Evolutionary conservation across 2,329 filamentous ascomycete species (phyloP), one percentile per base, ranked within the genome.

Genomic region (Annulohypoxylon truncatum): DNA sequence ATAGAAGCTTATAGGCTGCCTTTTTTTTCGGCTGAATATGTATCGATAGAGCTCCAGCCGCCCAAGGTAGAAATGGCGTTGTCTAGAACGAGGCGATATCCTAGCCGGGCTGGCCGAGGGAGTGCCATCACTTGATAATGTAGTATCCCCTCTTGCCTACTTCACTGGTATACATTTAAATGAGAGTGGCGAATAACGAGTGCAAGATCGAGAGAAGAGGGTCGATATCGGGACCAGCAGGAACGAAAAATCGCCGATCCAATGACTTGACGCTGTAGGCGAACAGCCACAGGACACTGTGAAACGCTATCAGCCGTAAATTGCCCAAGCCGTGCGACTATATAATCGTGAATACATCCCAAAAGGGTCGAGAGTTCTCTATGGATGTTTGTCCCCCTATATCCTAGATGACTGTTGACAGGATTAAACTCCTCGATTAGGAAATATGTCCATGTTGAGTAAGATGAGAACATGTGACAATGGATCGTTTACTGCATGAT

Each of bases 241-340:
- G 60, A 52, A 69, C 58, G 52, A 56, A 46, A 54, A 35, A 54
- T 44, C 48, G 48, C 15, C 40, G 46, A 56, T 64, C 73, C 74
- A 76, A 76, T 76, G 54, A 59, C 56, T 67, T 71, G 42, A 33
- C 68, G 52, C 33, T 48, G 46, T 76, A 74, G 69, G 70, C 74
- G 74, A 76, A 64, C 57, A 67, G 51, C 64, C 64, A 67, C 69
- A 72, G 59, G 56, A 46, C 53, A 62, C 18, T 48, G 71, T 74
- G 57, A 62, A 48, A 73, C 71, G 42, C 38, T 31, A 57, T 53
- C 24, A 26, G 54, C 33, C 26, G 50, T 59, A 58, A 40, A 60
- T 57, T 42, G 63, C 66, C 68, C 56, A 64, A 46, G 46, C 40
- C 35, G 74, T 74, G 63, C 68, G 42, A 74, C 72, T 62, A 55